Evolutionary conservation across 2,329 filamentous ascomycete genomes (phyloP), one percentile per base, ranked within the genome.

Genomic region (Fusarium sambucinum): DNA sequence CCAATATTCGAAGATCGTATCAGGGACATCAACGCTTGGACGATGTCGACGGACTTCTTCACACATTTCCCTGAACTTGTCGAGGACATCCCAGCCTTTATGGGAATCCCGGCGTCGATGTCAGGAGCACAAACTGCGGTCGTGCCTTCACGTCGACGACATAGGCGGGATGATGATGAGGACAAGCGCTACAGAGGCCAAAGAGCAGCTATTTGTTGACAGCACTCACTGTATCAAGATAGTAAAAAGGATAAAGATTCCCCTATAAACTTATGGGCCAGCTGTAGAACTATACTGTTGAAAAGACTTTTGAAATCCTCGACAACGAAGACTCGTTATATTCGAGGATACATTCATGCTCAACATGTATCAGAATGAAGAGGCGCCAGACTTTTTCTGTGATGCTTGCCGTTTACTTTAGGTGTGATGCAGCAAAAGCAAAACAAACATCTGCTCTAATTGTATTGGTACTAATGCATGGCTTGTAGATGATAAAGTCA

Each of bases 31-130:
- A 74, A 74, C 17, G 37, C 66, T 0, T 77, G 75, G 75, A 74
- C 74, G 2, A 75, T 76, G 75, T 64, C 59, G 4, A 21, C 47
- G 1, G 75, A 77, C 17, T 70, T 77, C 41, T 76, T 77, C 25
- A 27, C 42, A 0, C 64, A 63, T 5, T 77, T 73, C 3, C 75
- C 75, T 2, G 75, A 77, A 32, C 60, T 77, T 14, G 63, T 40
- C 4, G 68, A 63, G 7, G 75, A 87, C 27, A 77, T 77, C 0
- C 75, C 74, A 2, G 33, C 42, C 2, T 68, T 29, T 7, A 40
- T 68, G 30, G 63, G 59, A 0, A 21, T 64, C 4, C 65, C 65
- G 0, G 9, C 41, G 3, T 33, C 55, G 3, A 10, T 65, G 7
- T 37, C n/a, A 11, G 38, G 10, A 4, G 21, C 54, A 12, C n/a